Percentiles rank a stretch among this genome's conserved stretches.
These are phyloP conservation scores for Copromyces sp. DNA, from an alignment of 495 filamentous ascomycete genomes.

Conservation along the genomic window DNA sequence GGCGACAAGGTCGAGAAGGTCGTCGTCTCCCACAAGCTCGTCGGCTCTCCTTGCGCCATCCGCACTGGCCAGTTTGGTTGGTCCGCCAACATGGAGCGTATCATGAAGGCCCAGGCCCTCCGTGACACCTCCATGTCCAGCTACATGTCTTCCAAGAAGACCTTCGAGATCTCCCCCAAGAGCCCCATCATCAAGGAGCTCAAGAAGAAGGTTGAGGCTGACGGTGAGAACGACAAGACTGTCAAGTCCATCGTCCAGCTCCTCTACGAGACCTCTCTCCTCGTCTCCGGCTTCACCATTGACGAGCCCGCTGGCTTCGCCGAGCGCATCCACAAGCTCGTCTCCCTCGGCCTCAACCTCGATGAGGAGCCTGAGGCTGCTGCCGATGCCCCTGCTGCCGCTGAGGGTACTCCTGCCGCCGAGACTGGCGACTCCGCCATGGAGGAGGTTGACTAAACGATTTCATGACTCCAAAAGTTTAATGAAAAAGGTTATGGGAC, in stretches of 20 bases:
- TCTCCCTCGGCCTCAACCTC: conserved; percentile 89
- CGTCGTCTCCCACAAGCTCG: conserved; percentile 95
- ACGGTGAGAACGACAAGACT: conserved; percentile 94
- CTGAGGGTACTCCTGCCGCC: conserved; percentile 33
- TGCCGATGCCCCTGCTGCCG: conserved; percentile 50
- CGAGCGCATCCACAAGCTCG: conserved; percentile 98
- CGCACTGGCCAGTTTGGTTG: conserved; percentile 99
- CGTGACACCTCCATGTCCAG: conserved; percentile 99
- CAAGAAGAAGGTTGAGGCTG: conserved; percentile 93
- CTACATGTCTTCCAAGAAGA: conserved; percentile 99
- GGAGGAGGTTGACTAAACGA: conserved; percentile 58
- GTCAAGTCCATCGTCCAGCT: conserved; percentile 98
- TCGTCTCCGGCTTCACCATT: conserved; percentile 98
- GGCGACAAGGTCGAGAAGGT: conserved; percentile 99
- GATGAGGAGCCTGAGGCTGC: conserved; percentile 76
- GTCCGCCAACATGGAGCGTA: conserved; percentile 99
- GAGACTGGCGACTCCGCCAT: conserved; percentile 51
- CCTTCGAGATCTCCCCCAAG: conserved; percentile 99
- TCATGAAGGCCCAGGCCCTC: conserved; percentile 99
- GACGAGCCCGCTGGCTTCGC: conserved; percentile 96
- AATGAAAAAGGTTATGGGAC: conserved; percentile 29
- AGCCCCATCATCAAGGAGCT: conserved; percentile 97
- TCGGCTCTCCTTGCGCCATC: conserved; percentile 93
- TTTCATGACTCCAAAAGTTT: conserved; percentile 21
- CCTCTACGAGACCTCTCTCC: conserved; percentile 93